These are phyloP conservation scores for Keithomyces neogunnii DNA, from an alignment of 2,329 filamentous ascomycete species.

Conservation along the genomic window DNA sequence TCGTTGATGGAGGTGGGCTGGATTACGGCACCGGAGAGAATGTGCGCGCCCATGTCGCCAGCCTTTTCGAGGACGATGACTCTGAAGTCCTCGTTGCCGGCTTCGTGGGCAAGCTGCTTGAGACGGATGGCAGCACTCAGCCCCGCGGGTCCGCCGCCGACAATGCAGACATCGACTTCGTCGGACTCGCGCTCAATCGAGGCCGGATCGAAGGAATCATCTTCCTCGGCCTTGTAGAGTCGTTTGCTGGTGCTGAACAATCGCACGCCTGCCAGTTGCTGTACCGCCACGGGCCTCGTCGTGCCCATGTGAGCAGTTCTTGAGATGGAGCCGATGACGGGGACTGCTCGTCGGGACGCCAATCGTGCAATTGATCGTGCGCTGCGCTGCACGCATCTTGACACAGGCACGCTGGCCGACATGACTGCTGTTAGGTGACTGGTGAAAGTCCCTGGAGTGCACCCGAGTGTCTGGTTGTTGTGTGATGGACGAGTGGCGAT, in stretches of 20 bases:
- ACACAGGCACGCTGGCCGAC: conserved; percentile 28
- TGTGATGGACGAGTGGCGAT: not conserved
- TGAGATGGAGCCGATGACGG: conserved; percentile 12
- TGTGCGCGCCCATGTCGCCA: conserved; percentile 88
- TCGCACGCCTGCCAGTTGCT: conserved; percentile 17
- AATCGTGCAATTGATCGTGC: conserved; percentile 23
- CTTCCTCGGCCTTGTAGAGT: conserved; percentile 13
- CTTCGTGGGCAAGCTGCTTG: conserved; percentile 91
- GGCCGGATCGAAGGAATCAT: conserved; percentile 57
- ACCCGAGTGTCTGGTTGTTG: not conserved
- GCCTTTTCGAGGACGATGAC: conserved; percentile 92
- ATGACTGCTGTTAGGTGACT: conserved; percentile 16
- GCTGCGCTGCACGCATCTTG: conserved; percentile 30
- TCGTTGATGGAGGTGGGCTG: conserved; percentile 83
- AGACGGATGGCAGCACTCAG: conserved; percentile 87
- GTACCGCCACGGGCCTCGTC: conserved; percentile 12
- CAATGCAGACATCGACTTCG: conserved; percentile 91
- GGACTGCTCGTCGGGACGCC: conserved; percentile 16
- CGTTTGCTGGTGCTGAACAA: conserved; percentile 27
- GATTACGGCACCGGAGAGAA: conserved; percentile 91
- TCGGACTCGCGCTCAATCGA: conserved; percentile 80
- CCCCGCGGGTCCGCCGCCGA: conserved; percentile 91
- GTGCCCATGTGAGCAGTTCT: conserved; percentile 10
- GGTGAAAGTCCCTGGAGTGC: not conserved
- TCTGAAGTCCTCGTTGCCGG: conserved; percentile 91